Evolutionary conservation across 2,329 filamentous ascomycete genomes (phyloP), one percentile per base, ranked within the genome.

Genomic region (Epichloe elymi): DNA sequence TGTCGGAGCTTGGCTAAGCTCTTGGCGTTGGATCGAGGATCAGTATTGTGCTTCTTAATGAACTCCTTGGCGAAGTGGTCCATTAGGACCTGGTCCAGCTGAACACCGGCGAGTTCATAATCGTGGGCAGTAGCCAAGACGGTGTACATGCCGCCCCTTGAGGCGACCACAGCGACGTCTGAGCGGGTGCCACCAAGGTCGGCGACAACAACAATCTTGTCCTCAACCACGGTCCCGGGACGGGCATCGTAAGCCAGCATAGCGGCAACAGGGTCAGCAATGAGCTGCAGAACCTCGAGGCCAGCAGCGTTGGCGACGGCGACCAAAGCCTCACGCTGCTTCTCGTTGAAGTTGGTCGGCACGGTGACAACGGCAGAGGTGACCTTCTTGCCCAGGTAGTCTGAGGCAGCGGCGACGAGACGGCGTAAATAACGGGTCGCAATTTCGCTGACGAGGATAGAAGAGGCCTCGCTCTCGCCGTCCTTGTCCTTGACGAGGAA

Each of bases 31-130:
- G 83, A 78, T 59, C 90, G 80, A 20, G 93, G 93, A 68, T 97
- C 93, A 52, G 80, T 80, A 73, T 83, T 85, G 79, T 97, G 81
- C 78, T 95, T 95, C 80, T 98, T 97, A 64, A 93, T 79, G 73
- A 98, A 98, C 71, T 98, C 93, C 78, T 98, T 98, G 60, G 91
- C 86, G 61, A 97, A 96, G 75, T 96, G 85, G 67, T 98, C 91
- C 66, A 95, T 86, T 53, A 98, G 78, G 47, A 91, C 85, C 67
- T 93, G 80, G 73, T 98, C 93, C 52, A 98, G 77, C 58, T 89
- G 83, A 37, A 81, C 77, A 63, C 93, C 93, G 51, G 87, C 83
- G 59, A 91, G 86, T 64, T 97, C 90, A 71, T 95, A 96, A 74
- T 98, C 93, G 73, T 97, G 93, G 33, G 85, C 82, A 12, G 91